phyloP scores from a whole-genome alignment of 164 flowering plant genomes.

The Santalum album region DNA sequence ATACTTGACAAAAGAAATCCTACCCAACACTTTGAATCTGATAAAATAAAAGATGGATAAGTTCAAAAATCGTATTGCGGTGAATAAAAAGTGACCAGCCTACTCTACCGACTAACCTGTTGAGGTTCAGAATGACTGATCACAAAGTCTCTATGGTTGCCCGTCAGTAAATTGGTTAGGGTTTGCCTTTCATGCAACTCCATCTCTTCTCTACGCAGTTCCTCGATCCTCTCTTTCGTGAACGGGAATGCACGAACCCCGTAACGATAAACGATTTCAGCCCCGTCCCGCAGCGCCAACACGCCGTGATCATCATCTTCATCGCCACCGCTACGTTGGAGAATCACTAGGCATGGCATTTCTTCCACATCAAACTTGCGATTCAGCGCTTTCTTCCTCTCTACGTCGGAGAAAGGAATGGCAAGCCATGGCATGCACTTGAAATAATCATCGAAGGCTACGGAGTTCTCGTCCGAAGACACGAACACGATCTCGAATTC shows the following conservation, averaged over 20 bases:
- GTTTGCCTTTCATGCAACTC: conserved; percentile 53
- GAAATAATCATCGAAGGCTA: conserved; percentile 38
- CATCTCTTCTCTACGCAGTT: conserved; percentile 33
- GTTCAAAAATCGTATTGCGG: too few relatives aligned
- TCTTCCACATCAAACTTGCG: conserved; percentile 40
- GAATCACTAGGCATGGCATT: conserved; percentile 48
- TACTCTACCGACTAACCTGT: conserved; percentile 39
- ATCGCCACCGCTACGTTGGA: conserved; percentile 26
- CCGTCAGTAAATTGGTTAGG: conserved; percentile 28
- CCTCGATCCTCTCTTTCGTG: conserved; percentile 39
- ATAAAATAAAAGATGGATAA: too few relatives aligned
- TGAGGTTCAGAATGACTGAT: conserved; percentile 26
- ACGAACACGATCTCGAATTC: conserved; percentile 51
- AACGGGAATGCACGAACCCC: conserved; percentile 56
- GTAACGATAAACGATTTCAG: conserved; percentile 43
- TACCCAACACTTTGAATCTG: too few relatives aligned
- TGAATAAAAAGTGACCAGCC: too few relatives aligned
- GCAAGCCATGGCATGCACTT: conserved; percentile 66
- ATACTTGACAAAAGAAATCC: too few relatives aligned
- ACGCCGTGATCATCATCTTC: conserved; percentile 15
- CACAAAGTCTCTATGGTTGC: conserved; percentile 36
- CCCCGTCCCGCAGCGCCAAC: conserved; percentile 36
- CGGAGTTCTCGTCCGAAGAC: conserved; percentile 49
- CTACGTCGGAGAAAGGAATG: conserved; percentile 55
- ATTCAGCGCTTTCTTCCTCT: conserved; percentile 35